Conservation (phyloP, 306 rosid species). For the Arachis hypogaea region DNA sequence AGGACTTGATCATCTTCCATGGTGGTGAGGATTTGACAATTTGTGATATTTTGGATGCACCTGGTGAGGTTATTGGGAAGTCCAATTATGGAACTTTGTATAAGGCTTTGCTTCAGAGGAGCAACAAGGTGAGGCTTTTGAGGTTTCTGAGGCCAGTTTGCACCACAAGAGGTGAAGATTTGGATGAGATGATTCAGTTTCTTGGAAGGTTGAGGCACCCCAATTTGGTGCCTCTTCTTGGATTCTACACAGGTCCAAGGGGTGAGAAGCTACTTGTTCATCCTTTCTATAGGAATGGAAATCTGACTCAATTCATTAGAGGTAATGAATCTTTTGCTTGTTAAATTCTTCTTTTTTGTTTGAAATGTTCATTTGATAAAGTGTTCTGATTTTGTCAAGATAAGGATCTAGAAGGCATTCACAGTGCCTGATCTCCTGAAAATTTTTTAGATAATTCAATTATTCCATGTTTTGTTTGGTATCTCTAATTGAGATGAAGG, state of each 20-base stretch:
- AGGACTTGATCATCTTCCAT: constrained; percentile 65
- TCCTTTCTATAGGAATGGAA: constrained; percentile 76
- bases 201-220: constrained; percentile 75
- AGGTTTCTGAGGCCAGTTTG: constrained; percentile 92
- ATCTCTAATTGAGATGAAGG: constrained; percentile 31
- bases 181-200: constrained; percentile 60
- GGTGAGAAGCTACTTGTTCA: constrained; percentile 96
- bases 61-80: constrained; percentile 96
- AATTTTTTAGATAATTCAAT: constrained; percentile 16
- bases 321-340: constrained; percentile 49
- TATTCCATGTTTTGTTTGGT: constrained; percentile 2
- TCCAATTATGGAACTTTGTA: constrained; percentile 86
- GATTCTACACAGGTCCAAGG: constrained; percentile 88
- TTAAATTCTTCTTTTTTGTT: constrained; percentile 22
- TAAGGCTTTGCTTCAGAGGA: constrained; percentile 77
- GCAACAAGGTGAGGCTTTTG: constrained; percentile 67
- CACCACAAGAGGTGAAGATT: constrained; percentile 57
- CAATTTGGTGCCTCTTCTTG: constrained; percentile 89
- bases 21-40: constrained; percentile 80
- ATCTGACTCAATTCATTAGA: constrained; percentile 74
- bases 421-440: constrained; percentile 23
- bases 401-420: constrained; percentile 13
- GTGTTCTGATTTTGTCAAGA: constrained; percentile 30
- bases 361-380: constrained; percentile 19
- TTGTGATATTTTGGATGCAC: constrained; percentile 88